These are phyloP conservation scores for Saccharomycopsis capsularis DNA, from an alignment of 805 yeast genomes.

Conservation along the genomic window DNA sequence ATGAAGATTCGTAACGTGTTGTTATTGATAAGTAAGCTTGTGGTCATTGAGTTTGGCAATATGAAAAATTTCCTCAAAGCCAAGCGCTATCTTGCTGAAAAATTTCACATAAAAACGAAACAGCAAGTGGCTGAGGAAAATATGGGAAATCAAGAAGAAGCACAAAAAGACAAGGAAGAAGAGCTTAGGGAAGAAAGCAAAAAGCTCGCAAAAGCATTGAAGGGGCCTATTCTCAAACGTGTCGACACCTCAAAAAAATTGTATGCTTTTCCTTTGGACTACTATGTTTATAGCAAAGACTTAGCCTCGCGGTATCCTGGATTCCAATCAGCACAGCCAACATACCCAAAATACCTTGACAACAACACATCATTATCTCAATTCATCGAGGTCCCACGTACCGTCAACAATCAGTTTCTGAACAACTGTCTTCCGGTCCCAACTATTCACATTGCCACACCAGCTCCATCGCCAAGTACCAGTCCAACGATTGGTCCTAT, in stretches of 20 bases:
- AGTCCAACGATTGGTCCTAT: conserved; percentile 36
- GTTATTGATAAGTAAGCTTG: conserved; percentile 44
- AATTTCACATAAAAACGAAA: conserved; percentile 31
- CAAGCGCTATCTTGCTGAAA: conserved; percentile 39
- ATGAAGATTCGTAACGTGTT: conserved; percentile 53
- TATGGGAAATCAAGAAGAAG: neutral
- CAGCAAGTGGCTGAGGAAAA: conserved; percentile 25
- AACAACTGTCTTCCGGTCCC: conserved; percentile 45
- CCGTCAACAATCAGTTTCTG: conserved; percentile 39
- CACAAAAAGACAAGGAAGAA: neutral
- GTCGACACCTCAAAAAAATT: conserved; percentile 33
- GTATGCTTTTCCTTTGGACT: conserved; percentile 76
- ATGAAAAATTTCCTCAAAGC: conserved; percentile 33
- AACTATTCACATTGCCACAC: conserved; percentile 71
- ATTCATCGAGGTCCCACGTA: conserved; percentile 50
- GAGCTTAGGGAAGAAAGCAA: conserved; percentile 42
- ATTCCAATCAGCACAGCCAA: conserved; percentile 44
- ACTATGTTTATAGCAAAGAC: conserved; percentile 72
- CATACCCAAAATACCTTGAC: conserved; percentile 40
- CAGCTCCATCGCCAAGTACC: conserved; percentile 76
- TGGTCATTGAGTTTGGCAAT: conserved; percentile 60
- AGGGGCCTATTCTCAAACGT: conserved; percentile 45
- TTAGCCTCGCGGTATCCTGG: conserved; percentile 70
- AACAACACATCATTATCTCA: conserved; percentile 51
- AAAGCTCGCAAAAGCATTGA: no score